phyloP scores from a whole-genome alignment of 495 filamentous ascomycete genomes.

The Trypethelium eluteriae region DNA sequence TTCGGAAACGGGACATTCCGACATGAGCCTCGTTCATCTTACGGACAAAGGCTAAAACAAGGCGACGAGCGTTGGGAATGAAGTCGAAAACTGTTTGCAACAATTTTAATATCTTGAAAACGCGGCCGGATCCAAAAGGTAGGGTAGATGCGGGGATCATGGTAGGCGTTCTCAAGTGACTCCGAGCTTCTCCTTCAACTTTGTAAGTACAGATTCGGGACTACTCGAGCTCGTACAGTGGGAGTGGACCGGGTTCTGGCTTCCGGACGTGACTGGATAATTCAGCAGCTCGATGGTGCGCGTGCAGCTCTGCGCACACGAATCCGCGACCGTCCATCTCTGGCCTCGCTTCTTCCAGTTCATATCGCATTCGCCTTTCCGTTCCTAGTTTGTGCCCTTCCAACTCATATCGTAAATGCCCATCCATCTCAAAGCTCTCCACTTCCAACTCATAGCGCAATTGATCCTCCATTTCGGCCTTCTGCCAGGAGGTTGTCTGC shows the following conservation, averaged over 20 bases:
- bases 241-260: neutral
- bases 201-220: neutral
- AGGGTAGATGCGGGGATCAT: neutral
- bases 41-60: neutral
- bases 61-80: neutral
- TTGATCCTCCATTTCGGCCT: neutral
- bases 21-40: neutral
- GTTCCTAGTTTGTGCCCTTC: neutral
- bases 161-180: neutral
- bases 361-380: neutral
- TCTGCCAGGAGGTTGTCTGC: neutral
- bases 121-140: neutral
- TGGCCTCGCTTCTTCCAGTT: neutral
- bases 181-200: neutral
- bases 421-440: neutral
- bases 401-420: neutral
- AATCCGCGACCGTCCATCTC: neutral
- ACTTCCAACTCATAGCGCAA: neutral
- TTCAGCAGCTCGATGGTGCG: neutral
- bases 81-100: neutral
- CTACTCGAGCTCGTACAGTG: conserved; percentile 2
- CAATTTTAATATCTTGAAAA: neutral
- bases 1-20: neutral
- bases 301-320: neutral
- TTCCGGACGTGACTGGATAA: neutral